These are phyloP conservation scores for Crithidia mellificae DNA, from an alignment of 208 protist genomes.

Conservation along the genomic window DNA sequence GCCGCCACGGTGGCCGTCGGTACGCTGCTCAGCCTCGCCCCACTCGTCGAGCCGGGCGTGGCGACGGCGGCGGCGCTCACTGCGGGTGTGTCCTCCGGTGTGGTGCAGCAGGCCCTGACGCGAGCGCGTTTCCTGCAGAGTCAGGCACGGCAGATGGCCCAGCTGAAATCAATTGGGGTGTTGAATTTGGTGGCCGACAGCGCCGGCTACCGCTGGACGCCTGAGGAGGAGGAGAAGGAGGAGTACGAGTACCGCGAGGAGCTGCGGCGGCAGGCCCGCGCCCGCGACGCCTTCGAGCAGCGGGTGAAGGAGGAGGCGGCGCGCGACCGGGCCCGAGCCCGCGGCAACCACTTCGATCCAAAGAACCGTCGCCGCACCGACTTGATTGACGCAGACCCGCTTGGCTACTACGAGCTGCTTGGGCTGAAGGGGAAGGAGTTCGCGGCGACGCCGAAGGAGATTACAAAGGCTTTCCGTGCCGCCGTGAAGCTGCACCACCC, in stretches of 20 bases:
- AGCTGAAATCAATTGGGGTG: constrained; percentile 77
- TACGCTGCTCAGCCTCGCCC: constrained; percentile 53
- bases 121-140: constrained; percentile 45
- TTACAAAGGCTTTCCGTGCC: constrained; percentile 77
- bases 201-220: constrained; percentile 80
- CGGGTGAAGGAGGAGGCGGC: constrained; percentile 84
- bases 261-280: constrained; percentile 69
- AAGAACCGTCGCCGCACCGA: constrained; percentile 76
- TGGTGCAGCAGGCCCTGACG: constrained; percentile 36
- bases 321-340: constrained; percentile 56
- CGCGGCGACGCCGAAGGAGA: constrained; percentile 74
- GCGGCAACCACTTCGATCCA: constrained; percentile 59
- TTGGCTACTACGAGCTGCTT: constrained; percentile 87
- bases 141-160: constrained; percentile 52
- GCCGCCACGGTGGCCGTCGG: constrained; percentile 30
- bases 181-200: constrained; percentile 81
- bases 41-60: constrained; percentile 63
- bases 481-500: constrained; percentile 76
- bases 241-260: constrained; percentile 92
- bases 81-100: constrained; percentile 40
- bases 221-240: constrained; percentile 78
- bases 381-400: constrained; percentile 76
- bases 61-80: constrained; percentile 63
- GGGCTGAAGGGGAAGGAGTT: constrained; percentile 80
- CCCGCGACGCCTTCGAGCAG: constrained; percentile 74